Evolutionary conservation across 768 basidiomycete genomes (phyloP).

Genomic region (Xerocomellus amylosporus): DNA sequence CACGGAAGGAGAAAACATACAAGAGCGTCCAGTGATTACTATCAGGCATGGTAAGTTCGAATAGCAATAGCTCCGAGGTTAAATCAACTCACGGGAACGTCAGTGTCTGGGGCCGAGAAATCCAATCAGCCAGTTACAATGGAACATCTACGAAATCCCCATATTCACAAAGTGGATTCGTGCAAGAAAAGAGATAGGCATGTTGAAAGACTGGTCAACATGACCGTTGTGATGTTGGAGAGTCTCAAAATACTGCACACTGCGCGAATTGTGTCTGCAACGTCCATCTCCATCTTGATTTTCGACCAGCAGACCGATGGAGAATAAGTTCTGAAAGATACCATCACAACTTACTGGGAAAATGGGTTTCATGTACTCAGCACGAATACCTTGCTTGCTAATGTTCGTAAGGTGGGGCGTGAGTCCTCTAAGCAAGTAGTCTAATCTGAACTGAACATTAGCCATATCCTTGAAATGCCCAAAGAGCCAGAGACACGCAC

Average conservation of each 20-base stretch:
- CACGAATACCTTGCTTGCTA: slow-evolving; percentile 71
- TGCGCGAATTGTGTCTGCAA: not conserved
- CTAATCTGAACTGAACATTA: slow-evolving; percentile 45
- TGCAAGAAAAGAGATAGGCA: not conserved
- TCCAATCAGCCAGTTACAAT: slow-evolving; percentile 2
- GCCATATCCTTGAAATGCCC: not conserved
- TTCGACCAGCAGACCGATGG: not conserved
- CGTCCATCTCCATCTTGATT: not conserved
- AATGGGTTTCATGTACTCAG: slow-evolving; percentile 77
- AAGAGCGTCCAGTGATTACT: slow-evolving; percentile 90
- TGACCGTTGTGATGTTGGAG: not conserved
- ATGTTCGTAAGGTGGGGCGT: slow-evolving; percentile 76
- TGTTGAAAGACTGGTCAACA: not conserved
- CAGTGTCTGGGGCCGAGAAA: slow-evolving; percentile 50
- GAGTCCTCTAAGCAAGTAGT: slow-evolving; percentile 76
- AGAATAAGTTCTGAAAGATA: not conserved
- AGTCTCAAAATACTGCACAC: not conserved
- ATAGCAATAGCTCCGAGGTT: not conserved
- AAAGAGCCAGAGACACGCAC: not conserved
- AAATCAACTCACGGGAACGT: slow-evolving; percentile 73
- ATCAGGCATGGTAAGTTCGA: not conserved
- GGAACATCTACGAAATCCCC: not conserved
- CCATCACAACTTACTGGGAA: slow-evolving; percentile 63
- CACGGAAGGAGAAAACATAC: slow-evolving; percentile 40
- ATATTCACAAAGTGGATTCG: not conserved